Base-by-base conservation (phyloP, 768 basidiomycete genomes). In the Lactarius sanguifluus region DNA sequence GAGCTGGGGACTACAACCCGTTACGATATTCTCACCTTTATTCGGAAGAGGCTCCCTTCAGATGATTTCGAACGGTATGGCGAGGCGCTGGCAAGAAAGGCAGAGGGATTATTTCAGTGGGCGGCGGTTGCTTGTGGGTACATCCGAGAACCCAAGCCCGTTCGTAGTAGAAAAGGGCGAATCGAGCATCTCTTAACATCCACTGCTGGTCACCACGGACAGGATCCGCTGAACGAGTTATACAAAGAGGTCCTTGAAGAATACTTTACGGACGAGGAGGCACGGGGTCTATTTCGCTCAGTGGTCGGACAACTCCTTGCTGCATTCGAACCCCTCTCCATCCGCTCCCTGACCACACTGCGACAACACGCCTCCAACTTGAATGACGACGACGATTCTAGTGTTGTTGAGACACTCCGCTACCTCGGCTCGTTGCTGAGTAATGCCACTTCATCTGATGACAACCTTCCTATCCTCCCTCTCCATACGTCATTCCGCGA, bases 301-400 rank as follows among this genome's bases (percentile, higher is more conserved):
- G 61, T 62, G n/a, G 7, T 62, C 7, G 61, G 61, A 23, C 61
- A 62, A 9, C 28, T 62, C 16, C 45, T 62, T 18, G 61, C 47
- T 23, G 47, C 61, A 6, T 25, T 50, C 6, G 50, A 50, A 25
- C 50, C 50, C 5, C 23, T 50, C 13, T 50, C 50, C 50, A 50
- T 50, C 23, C 23, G 23, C 4, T 50, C 50, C 50, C 23, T 50
- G 23, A 50, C 50, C 13, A 50, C 12, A 5, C 23, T 50, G 12
- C 50, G 23, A 25, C 50, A 5, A 50, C 50, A 34, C 18, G 6
- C 13, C 41, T 16, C 12, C 16, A 34, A 32, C 15, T 32, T 16
- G 32, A 25, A 25, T n/a, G 45, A 25, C 47, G 40, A 41, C 28
- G 59, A 25, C 8, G 20, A 28, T 54, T 8, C 61, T 6, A 6